Evolutionary conservation across 768 basidiomycete genomes (phyloP), one percentile per base, ranked within the genome.

Genomic region (Strobilomyces dryophilus): DNA sequence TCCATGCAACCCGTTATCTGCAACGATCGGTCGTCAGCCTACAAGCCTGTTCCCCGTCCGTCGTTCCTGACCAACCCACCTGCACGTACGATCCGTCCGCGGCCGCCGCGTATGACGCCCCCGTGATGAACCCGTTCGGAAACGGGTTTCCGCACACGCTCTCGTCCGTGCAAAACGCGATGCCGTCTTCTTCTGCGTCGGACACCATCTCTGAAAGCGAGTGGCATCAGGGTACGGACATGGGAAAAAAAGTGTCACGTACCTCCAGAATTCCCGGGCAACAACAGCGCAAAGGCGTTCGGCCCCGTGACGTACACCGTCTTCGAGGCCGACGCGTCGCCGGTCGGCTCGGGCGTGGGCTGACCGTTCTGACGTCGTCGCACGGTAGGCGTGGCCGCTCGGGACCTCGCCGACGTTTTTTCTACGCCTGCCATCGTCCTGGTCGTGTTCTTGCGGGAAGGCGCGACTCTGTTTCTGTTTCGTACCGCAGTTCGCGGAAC

Each of bases 281-380:
- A 52, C 27, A 76, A 57, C 40, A 76, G 54, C 2, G 71, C 71
- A 35, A 76, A 76, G 31, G 64, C 54, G 8, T 61, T 56, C 17
- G 47, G 58, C 32, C 54, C 61, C 5, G 32, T 54, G 48, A 69
- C 68, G 53, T 73, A 71, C 26, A 76, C 70, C 1, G 73, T 77
- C 6, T 72, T 75, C 24, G 60, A 54, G 7, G 56, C 8, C 0
- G 70, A 70, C 2, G 70, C 51, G 0, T 56, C 51, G 2, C 73
- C 74, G 1, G 75, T 76, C 3, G 76, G 74, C 42, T 68, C 64
- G 4, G 75, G 75, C 2, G 75, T 76, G 0, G 76, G 76, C 18
- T 60, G 54, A 7, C 53, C 58, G 32, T 67, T 54, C 32, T 52
- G 67, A 21, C 65, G 62, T n/a, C 58, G 63, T 40, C 14, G 35